Conservation (phyloP, 208 protist species). For the Leishmania braziliensis region DNA sequence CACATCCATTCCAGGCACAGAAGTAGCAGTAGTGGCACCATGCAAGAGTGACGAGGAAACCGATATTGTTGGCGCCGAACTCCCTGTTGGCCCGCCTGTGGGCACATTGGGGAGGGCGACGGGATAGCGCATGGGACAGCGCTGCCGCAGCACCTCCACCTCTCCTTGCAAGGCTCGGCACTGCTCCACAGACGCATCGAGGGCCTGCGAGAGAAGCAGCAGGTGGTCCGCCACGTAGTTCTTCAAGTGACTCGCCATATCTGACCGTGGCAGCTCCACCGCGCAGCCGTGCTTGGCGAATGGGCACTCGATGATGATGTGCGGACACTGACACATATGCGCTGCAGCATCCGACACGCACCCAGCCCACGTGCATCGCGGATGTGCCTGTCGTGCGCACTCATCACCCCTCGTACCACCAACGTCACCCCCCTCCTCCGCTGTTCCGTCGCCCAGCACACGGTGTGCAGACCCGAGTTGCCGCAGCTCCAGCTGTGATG, state of each 20-base stretch:
- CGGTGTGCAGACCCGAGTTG: background rate
- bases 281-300: conserved; percentile 44
- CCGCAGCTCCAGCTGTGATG: conserved; percentile 1
- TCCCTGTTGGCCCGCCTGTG: background rate
- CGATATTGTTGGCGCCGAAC: background rate
- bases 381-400: background rate
- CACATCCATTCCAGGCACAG: background rate
- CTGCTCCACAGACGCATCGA: conserved; percentile 21
- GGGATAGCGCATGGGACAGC: conserved; percentile 7
- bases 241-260: conserved; percentile 31
- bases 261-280: conserved; percentile 11
- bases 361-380: conserved; percentile 35
- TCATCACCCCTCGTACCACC: background rate
- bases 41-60: conserved; percentile 4
- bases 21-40: background rate
- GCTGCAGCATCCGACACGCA: conserved; percentile 23
- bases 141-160: conserved; percentile 41
- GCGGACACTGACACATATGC: conserved; percentile 31
- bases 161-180: conserved; percentile 34
- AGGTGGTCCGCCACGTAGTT: conserved; percentile 23
- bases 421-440: background rate
- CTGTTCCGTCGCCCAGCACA: background rate
- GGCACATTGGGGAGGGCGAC: background rate
- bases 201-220: conserved; percentile 24
- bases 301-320: conserved; percentile 32